These are phyloP conservation scores for Uncinocarpus reesii DNA, from an alignment of 2,329 filamentous ascomycete species.

Conservation along the genomic window DNA sequence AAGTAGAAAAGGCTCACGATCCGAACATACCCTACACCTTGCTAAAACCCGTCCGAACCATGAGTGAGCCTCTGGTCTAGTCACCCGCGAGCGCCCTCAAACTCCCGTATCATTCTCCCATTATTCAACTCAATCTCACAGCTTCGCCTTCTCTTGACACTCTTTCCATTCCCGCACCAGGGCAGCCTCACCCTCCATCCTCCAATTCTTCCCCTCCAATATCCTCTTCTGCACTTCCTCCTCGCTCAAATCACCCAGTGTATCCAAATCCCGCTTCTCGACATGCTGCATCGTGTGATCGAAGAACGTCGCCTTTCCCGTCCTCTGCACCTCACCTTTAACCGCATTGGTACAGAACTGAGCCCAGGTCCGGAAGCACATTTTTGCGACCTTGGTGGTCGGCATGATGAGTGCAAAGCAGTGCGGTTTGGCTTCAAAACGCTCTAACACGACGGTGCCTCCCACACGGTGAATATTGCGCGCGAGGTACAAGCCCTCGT, in stretches of 20 bases:
- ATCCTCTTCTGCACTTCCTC: constrained; percentile 29
- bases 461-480: constrained; percentile 33
- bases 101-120: not conserved
- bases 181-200: constrained; percentile 28
- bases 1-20: too few species aligned
- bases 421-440: constrained; percentile 40
- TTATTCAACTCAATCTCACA: not conserved
- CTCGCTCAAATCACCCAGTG: constrained; percentile 27
- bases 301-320: constrained; percentile 24
- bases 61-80: not conserved
- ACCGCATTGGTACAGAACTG: constrained; percentile 40
- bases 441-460: constrained; percentile 30
- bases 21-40: not conserved
- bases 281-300: constrained; percentile 23
- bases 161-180: constrained; percentile 25
- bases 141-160: constrained; percentile 17
- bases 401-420: constrained; percentile 49
- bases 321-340: constrained; percentile 21
- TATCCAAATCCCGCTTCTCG: constrained; percentile 27
- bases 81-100: not conserved
- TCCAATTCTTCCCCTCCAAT: constrained; percentile 24
- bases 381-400: constrained; percentile 36
- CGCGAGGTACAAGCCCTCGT: constrained; percentile 34
- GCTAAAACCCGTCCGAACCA: too few species aligned
- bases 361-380: constrained; percentile 48